Conservation (phyloP, 2,329 filamentous ascomycete genomes). For the Trichothecium roseum region DNA sequence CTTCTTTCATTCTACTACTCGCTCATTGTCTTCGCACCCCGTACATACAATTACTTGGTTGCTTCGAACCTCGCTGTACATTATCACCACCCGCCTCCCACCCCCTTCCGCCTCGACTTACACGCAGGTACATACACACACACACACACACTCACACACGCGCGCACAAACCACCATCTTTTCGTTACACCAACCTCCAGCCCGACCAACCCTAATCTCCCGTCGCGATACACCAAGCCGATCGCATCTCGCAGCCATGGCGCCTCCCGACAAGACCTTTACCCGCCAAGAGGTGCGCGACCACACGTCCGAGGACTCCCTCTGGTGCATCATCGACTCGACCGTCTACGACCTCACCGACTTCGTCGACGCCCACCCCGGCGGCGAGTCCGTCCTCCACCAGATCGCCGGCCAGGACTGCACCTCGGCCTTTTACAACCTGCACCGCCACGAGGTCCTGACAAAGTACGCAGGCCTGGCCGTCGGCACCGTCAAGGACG, state of each 20-base stretch:
- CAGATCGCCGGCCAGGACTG: constrained; percentile 77
- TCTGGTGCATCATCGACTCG: constrained; percentile 80
- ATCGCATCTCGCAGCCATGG: constrained; percentile 13
- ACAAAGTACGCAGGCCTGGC: constrained; percentile 66
- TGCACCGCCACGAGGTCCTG: constrained; percentile 84
- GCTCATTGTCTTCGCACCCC: too few species aligned
- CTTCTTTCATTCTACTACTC: too few species aligned
- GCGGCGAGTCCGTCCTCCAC: constrained; percentile 66
- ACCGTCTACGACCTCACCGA: constrained; percentile 81
- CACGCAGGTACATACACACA: background rate
- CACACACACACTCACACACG: background rate
- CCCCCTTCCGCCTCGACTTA: too few species aligned
- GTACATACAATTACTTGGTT: too few species aligned
- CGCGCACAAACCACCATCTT: background rate
- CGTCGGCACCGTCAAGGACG: constrained; percentile 65
- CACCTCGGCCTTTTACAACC: constrained; percentile 79
- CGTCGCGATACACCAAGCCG: constrained; percentile 3
- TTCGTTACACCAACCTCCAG: too few species aligned
- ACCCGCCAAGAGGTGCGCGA: constrained; percentile 59
- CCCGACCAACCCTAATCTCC: too few species aligned
- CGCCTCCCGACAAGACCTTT: constrained; percentile 36
- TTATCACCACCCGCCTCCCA: too few species aligned
- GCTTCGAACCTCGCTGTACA: too few species aligned
- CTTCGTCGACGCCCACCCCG: constrained; percentile 77
- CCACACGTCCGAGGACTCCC: constrained; percentile 64